Percentiles rank a stretch among this genome's conserved stretches.
These are phyloP conservation scores for Acanthamoeba rhysodes DNA, from an alignment of 208 protist species.

Conservation along the genomic window DNA sequence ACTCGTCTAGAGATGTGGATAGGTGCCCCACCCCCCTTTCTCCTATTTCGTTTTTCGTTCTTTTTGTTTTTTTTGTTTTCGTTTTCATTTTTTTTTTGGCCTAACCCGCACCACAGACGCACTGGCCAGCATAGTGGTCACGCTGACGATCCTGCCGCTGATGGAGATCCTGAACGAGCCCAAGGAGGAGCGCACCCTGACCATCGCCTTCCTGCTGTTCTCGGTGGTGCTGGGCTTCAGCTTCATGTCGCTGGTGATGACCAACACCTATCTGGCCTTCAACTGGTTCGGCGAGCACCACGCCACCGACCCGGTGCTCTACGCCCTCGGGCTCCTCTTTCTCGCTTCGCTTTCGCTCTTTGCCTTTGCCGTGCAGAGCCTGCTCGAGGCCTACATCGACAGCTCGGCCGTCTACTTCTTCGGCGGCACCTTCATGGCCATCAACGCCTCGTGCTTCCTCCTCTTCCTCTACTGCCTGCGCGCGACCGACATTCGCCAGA, in stretches of 20 bases:
- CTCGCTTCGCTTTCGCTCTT: conserved; percentile 9
- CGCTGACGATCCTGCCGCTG: not conserved
- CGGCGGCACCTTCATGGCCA: conserved; percentile 12
- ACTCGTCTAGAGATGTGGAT: not conserved
- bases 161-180: conserved; percentile 5
- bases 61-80: not conserved
- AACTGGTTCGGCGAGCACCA: not conserved
- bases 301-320: not conserved
- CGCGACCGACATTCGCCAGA: not conserved
- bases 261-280: not conserved
- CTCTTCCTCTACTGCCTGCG: conserved; percentile 37
- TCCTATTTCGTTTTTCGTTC: not conserved
- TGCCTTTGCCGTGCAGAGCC: not conserved
- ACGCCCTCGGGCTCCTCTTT: not conserved
- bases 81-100: not conserved
- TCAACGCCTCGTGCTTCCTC: not conserved
- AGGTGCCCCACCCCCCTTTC: not conserved
- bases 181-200: not conserved
- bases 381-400: not conserved
- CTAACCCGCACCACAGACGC: no score
- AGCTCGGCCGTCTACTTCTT: not conserved
- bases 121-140: not conserved
- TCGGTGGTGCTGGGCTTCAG: not conserved
- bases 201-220: not conserved
- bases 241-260: not conserved